Evolutionary conservation across 352 stramenopile species (phyloP).

Genomic region (Phytophthora tentaculata): DNA sequence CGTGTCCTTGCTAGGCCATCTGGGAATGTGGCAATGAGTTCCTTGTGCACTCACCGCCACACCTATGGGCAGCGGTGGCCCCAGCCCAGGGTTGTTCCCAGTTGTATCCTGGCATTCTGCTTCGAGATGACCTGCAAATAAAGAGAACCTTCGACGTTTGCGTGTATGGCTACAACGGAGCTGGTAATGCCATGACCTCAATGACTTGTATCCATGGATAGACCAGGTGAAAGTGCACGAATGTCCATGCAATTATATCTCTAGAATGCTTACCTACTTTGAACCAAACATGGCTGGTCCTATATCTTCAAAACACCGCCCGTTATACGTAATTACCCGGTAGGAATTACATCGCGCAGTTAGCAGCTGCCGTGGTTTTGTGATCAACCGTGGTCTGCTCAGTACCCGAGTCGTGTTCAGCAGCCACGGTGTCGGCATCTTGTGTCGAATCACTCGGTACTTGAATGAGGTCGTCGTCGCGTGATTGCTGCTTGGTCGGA

Average conservation of each 20-base stretch:
- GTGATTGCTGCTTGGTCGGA: constrained; percentile 2
- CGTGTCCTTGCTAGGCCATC: constrained; percentile 17
- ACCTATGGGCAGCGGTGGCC: no score
- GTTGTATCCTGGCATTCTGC: constrained; percentile 11
- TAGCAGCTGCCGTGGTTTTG: neutral
- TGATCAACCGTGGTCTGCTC: neutral
- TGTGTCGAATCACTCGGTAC: constrained; percentile 1
- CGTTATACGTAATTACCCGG: no score
- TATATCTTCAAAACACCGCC: no score
- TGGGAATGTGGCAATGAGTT: constrained; percentile 7
- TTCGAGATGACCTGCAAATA: neutral
- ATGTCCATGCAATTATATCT: constrained; percentile 4
- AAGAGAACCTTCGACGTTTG: neutral
- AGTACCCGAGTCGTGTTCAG: constrained; percentile 6
- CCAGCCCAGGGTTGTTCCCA: constrained; percentile 12
- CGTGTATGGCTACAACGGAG: no score
- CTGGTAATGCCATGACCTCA: no score
- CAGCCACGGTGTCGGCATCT: constrained; percentile 6
- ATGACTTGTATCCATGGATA: no score
- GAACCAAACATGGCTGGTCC: neutral
- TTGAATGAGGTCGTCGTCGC: neutral
- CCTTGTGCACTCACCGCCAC: no score
- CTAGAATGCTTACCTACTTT: constrained; percentile 2
- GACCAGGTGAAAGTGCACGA: neutral
- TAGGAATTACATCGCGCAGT: constrained; percentile 14